Percentiles rank a stretch among this genome's conserved stretches.
Conservation (phyloP, 345 rosid species). For the Linum lewisii region DNA sequence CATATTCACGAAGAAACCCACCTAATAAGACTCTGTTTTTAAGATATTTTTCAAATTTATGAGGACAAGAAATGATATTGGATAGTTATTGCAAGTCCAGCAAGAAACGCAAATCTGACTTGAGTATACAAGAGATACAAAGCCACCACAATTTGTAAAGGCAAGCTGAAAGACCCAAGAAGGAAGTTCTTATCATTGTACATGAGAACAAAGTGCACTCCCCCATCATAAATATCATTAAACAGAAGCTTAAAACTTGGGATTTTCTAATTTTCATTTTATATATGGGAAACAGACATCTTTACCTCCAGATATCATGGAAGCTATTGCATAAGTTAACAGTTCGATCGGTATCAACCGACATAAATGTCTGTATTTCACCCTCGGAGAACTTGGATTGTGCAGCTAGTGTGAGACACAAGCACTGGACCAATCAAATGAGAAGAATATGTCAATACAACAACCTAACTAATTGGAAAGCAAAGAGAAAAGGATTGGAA, state of each 20-base stretch:
- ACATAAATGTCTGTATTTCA: constrained; percentile 97
- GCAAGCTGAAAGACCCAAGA: constrained; percentile 56
- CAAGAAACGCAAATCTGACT: constrained; percentile 77
- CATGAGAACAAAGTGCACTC: not conserved
- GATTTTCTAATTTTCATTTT: not conserved
- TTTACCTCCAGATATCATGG: constrained; percentile 93
- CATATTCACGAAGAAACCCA: not conserved
- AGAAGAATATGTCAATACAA: constrained; percentile 11
- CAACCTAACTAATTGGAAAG: too few species aligned
- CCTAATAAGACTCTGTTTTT: not conserved
- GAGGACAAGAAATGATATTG: constrained; percentile 16
- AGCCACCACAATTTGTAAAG: constrained; percentile 84
- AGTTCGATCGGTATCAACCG: constrained; percentile 87
- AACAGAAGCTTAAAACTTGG: not conserved
- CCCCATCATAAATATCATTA: not conserved
- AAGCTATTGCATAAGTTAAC: constrained; percentile 82
- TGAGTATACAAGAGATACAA: constrained; percentile 78
- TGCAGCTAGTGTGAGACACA: constrained; percentile 56
- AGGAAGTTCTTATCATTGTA: not conserved
- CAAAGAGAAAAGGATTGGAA: too few species aligned
- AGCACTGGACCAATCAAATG: constrained; percentile 46
- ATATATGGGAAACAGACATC: constrained; percentile 6
- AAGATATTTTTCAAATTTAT: constrained; percentile 1
- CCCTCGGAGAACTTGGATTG: constrained; percentile 74
- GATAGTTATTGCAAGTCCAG: constrained; percentile 77